Percentiles rank a stretch among this genome's conserved stretches.
phyloP scores from a whole-genome alignment of 768 basidiomycete genomes.

The Amanita rubescens region DNA sequence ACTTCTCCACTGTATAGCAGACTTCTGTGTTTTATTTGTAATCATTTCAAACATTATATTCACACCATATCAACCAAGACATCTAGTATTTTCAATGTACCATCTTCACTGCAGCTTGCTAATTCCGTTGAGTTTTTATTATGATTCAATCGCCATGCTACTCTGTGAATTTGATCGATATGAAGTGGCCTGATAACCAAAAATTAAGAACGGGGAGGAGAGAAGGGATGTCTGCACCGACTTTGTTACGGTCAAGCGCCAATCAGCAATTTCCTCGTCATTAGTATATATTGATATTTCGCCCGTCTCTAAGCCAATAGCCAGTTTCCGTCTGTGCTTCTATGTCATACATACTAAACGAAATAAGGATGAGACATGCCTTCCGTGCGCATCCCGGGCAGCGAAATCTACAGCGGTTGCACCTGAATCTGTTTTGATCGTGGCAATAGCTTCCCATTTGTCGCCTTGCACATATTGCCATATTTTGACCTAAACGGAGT shows the following conservation, averaged over 20 bases:
- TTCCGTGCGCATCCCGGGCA: slow-evolving; percentile 16
- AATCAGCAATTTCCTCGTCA: slow-evolving; percentile 1
- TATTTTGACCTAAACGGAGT: slow-evolving; percentile 60
- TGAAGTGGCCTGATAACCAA: slow-evolving; percentile 52
- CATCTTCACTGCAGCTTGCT: slow-evolving; percentile 90
- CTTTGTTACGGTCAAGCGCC: not conserved
- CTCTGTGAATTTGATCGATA: slow-evolving; percentile 67
- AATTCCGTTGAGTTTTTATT: slow-evolving; percentile 37
- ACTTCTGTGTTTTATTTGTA: slow-evolving; percentile 30
- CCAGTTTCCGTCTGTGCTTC: slow-evolving; percentile 43
- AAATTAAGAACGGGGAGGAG: not conserved
- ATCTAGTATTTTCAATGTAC: slow-evolving; percentile 73
- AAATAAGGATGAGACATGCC: slow-evolving; percentile 27
- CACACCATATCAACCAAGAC: slow-evolving; percentile 47
- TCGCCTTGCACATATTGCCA: slow-evolving; percentile 46
- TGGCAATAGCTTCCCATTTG: slow-evolving; percentile 51
- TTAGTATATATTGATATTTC: slow-evolving; percentile 57
- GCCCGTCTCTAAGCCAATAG: slow-evolving; percentile 83
- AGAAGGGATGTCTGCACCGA: slow-evolving; percentile 3
- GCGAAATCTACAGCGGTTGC: slow-evolving; percentile 77
- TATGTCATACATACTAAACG: not conserved
- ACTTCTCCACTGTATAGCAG: slow-evolving; percentile 67
- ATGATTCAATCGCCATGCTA: slow-evolving; percentile 66
- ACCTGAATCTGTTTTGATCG: slow-evolving; percentile 65
- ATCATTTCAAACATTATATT: slow-evolving; percentile 33